Conservation (phyloP, 331 rosid species). For the Saraca asoca region DNA sequence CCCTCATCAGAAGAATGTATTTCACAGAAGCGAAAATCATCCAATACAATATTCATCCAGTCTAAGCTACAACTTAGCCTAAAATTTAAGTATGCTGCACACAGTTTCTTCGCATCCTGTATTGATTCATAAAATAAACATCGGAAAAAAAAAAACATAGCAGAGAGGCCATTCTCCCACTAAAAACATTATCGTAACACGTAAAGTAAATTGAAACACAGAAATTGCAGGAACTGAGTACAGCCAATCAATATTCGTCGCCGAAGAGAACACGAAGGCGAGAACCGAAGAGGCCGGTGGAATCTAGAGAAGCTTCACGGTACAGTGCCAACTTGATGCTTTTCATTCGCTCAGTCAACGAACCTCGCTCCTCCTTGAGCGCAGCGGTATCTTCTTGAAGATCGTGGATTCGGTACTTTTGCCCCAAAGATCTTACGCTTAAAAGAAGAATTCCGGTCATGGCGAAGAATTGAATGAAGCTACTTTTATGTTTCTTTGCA, state of each 20-base stretch:
- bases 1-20: too few relatives aligned
- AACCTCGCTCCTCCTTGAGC: conserved; percentile 58
- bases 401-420: conserved; percentile 71
- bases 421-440: conserved; percentile 75
- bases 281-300: conserved; percentile 70
- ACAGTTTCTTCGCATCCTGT: too few relatives aligned
- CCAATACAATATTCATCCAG: too few relatives aligned
- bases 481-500: conserved; percentile 63
- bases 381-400: conserved; percentile 59
- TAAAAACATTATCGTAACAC: too few relatives aligned
- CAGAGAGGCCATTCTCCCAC: too few relatives aligned
- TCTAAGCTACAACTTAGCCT: too few relatives aligned
- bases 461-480: conserved; percentile 76
- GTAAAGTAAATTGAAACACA: background rate
- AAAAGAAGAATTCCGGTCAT: conserved; percentile 77
- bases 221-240: conserved; percentile 25
- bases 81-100: too few relatives aligned
- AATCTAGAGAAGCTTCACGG: conserved; percentile 73
- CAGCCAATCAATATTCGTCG: conserved; percentile 38
- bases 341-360: conserved; percentile 56
- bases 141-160: too few relatives aligned
- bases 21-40: too few relatives aligned
- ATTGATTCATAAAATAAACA: too few relatives aligned
- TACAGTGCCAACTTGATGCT: conserved; percentile 59
- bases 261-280: conserved; percentile 69